Percentiles rank a stretch among this genome's conserved stretches.
These are phyloP conservation scores for Pichia sp. DNA, from an alignment of 1,139 yeast genomes.

Conservation along the genomic window DNA sequence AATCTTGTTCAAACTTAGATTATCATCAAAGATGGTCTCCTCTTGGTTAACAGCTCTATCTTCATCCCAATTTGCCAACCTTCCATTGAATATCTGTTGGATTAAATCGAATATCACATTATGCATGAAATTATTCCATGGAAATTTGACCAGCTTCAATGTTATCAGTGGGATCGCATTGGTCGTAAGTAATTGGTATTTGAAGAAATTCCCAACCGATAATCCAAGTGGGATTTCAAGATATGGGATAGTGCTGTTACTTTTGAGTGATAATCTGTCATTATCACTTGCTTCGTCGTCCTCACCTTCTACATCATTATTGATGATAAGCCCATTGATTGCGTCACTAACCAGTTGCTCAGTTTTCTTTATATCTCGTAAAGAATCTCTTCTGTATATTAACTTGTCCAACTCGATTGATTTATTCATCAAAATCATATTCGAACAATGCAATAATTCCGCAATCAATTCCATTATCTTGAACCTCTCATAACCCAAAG, in stretches of 20 bases:
- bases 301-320: constrained; percentile 7
- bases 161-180: constrained; percentile 29
- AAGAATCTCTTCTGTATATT: constrained; percentile 29
- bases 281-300: constrained; percentile 1
- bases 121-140: constrained; percentile 97
- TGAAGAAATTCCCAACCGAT: constrained; percentile 52
- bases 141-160: constrained; percentile 45
- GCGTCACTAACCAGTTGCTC: constrained; percentile 33
- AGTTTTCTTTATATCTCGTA: constrained; percentile 30
- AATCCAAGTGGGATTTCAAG: constrained; percentile 26
- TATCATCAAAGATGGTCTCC: constrained; percentile 32
- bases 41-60: constrained; percentile 32
- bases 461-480: constrained; percentile 93
- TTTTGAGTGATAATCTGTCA: constrained; percentile 2
- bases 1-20: constrained; percentile 30
- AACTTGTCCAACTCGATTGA: constrained; percentile 29
- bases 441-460: constrained; percentile 89
- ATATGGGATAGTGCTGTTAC: constrained; percentile 13
- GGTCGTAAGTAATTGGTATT: constrained; percentile 33
- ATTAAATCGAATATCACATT: constrained; percentile 96
- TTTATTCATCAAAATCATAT: constrained; percentile 81
- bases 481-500: constrained; percentile 91
- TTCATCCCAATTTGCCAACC: constrained; percentile 34
- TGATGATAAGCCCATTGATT: constrained; percentile 27
- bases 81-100: constrained; percentile 90